These are phyloP conservation scores for Aspergillus ochraceoroseus DNA, from an alignment of 2,329 filamentous ascomycete species.

Conservation along the genomic window DNA sequence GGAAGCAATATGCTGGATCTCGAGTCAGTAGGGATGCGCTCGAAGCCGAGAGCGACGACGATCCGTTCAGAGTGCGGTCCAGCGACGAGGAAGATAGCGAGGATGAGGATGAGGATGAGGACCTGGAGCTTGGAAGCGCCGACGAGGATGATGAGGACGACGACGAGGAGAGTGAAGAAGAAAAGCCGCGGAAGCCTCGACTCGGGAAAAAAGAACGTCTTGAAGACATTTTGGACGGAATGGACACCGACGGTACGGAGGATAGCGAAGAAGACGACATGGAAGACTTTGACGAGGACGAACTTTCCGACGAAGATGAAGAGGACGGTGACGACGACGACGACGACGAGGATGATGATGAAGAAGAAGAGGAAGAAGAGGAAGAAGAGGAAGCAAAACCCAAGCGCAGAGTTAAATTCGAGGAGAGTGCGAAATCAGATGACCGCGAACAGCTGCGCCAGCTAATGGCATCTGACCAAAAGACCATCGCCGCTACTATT, in stretches of 20 bases:
- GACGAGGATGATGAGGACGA: constrained; percentile 21
- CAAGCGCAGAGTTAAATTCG: constrained; percentile 23
- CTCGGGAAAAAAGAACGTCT: constrained; percentile 18
- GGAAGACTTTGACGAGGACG: constrained; percentile 25
- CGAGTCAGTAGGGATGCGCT: constrained; percentile 66
- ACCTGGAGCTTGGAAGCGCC: constrained; percentile 24
- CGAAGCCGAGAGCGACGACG: constrained; percentile 53
- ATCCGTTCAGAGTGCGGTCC: constrained; percentile 39
- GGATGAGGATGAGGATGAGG: constrained; percentile 26
- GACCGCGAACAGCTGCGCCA: constrained; percentile 59
- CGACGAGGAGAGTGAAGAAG: constrained; percentile 18
- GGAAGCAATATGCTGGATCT: constrained; percentile 73
- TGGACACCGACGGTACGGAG: constrained; percentile 27
- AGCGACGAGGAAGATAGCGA: constrained; percentile 36
- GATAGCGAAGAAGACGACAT: constrained; percentile 25
- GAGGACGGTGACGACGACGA: constrained; percentile 18
- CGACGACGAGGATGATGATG: constrained; percentile 25
- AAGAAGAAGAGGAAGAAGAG: constrained; percentile 31
- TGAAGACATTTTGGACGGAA: constrained; percentile 19
- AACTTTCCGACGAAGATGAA: constrained; percentile 19
- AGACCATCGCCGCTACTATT: constrained; percentile 59
- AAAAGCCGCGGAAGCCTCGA: constrained; percentile 7
- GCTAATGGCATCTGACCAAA: constrained; percentile 64
- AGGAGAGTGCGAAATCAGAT: constrained; percentile 23
- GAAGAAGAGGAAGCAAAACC: constrained; percentile 27